phyloP scores from a whole-genome alignment of 1,284 basidiomycete species.

The Pholiota adiposa region DNA sequence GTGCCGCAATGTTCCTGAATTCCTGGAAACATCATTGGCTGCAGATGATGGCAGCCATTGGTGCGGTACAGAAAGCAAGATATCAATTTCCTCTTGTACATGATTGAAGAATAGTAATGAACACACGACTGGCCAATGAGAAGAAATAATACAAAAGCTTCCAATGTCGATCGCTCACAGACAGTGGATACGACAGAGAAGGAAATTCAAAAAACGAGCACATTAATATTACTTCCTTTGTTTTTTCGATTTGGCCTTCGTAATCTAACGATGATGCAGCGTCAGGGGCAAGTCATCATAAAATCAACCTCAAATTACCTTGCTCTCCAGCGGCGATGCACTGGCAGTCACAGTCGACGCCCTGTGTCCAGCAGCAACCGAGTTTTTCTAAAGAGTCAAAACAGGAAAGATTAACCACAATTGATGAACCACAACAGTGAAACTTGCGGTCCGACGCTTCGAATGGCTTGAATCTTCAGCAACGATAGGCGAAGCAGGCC shows the following conservation, averaged over 20 bases:
- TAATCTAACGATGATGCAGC: neutral
- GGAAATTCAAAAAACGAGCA: neutral
- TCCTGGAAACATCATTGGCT: too few relatives aligned
- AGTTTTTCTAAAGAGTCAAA: conserved; percentile 9
- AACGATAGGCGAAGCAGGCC: conserved; percentile 19
- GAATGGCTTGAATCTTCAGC: conserved; percentile 15
- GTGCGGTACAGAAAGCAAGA: too few relatives aligned
- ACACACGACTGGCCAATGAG: neutral
- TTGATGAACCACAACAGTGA: neutral
- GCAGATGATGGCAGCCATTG: too few relatives aligned
- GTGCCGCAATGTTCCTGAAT: too few relatives aligned
- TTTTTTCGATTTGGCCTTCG: conserved; percentile 19
- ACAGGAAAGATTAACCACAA: neutral
- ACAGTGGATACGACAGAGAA: neutral
- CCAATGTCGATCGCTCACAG: neutral
- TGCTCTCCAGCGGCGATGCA: neutral
- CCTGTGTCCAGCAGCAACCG: neutral
- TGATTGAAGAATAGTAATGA: too few relatives aligned
- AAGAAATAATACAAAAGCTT: neutral
- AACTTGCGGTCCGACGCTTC: conserved; percentile 21
- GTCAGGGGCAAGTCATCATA: neutral
- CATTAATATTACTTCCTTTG: conserved; percentile 11
- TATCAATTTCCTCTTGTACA: too few relatives aligned
- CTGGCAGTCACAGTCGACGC: neutral
- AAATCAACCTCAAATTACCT: neutral